Evolutionary conservation across 805 yeast genomes (phyloP).

Genomic region (Cyberlindnera xishuangbannaensis): DNA sequence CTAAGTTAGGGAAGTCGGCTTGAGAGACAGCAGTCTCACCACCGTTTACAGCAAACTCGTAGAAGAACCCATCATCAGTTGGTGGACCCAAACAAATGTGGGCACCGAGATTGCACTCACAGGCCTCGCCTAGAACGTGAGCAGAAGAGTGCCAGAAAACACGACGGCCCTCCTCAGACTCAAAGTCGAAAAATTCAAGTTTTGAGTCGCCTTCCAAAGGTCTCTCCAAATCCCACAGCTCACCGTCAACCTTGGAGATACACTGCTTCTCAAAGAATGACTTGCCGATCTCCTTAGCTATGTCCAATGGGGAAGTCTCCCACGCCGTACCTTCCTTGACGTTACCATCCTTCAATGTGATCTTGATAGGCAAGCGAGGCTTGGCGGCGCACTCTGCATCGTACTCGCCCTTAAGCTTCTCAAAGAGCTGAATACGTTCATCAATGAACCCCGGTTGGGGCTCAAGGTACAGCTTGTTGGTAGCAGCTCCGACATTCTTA

Average conservation of each 20-base stretch:
- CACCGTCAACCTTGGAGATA: constrained; percentile 85
- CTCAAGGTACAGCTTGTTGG: constrained; percentile 42
- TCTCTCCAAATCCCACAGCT: constrained; percentile 92
- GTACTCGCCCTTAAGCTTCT: constrained; percentile 69
- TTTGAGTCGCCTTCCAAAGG: constrained; percentile 72
- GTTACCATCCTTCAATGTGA: constrained; percentile 85
- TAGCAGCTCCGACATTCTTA: constrained; percentile 30
- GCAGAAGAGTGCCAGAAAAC: constrained; percentile 99
- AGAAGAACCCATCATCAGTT: constrained; percentile 95
- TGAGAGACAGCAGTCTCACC: constrained; percentile 71
- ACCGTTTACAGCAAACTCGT: constrained; percentile 86
- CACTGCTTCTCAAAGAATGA: constrained; percentile 86
- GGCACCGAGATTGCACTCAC: constrained; percentile 94
- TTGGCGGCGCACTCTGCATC: constrained; percentile 64
- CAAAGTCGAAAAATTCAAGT: constrained; percentile 85
- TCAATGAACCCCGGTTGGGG: constrained; percentile 86
- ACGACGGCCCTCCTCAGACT: constrained; percentile 86
- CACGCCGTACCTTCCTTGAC: constrained; percentile 72
- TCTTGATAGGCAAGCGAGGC: constrained; percentile 58
- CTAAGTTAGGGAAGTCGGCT: constrained; percentile 78
- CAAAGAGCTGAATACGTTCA: constrained; percentile 72
- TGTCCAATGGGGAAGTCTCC: constrained; percentile 86
- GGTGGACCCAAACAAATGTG: constrained; percentile 95
- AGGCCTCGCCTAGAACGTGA: constrained; percentile 95
- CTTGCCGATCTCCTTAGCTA: constrained; percentile 80